A percentile compares a stretch with the other conserved stretches of the same genome.
Evolutionary conservation across 2,329 filamentous ascomycete species (phyloP).

Genomic region (Cercospora berteroae): DNA sequence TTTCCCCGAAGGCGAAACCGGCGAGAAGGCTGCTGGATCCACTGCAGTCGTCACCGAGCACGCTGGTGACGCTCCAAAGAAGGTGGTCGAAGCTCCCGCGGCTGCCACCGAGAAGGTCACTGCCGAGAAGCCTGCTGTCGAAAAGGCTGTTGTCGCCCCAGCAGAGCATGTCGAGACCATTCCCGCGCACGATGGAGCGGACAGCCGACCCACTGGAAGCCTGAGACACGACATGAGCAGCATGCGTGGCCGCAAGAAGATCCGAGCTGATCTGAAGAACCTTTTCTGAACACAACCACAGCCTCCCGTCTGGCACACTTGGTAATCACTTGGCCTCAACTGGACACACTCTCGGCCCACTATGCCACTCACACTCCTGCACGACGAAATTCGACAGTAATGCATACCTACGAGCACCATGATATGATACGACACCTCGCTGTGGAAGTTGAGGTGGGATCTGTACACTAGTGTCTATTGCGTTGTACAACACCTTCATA

Average conservation of each 20-base stretch:
- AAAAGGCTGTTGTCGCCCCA: conserved; percentile 14
- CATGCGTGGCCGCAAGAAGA: conserved; percentile 24
- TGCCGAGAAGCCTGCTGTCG: not conserved
- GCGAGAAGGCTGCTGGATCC: not conserved
- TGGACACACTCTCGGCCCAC: not conserved
- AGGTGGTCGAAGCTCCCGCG: not conserved
- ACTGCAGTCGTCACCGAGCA: not conserved
- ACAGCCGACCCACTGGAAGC: conserved; percentile 19
- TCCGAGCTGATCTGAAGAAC: conserved; percentile 11
- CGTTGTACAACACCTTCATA: not conserved
- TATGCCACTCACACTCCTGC: not conserved
- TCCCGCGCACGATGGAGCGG: conserved; percentile 24
- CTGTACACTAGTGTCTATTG: conserved; percentile 3
- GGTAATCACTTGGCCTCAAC: not conserved
- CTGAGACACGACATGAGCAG: conserved; percentile 25
- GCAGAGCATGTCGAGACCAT: conserved; percentile 21
- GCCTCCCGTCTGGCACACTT: not conserved
- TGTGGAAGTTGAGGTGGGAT: not conserved
- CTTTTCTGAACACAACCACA: not conserved
- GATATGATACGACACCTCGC: not conserved
- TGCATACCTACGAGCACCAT: conserved; percentile 1
- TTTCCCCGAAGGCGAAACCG: conserved; percentile 19
- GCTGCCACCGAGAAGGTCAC: conserved; percentile 4
- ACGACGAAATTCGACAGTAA: not conserved
- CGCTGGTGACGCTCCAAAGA: not conserved